A percentile compares a stretch with the other conserved stretches of the same genome.
These are phyloP conservation scores for Candida coleopterorum DNA, from an alignment of 805 yeast genomes.

Conservation along the genomic window DNA sequence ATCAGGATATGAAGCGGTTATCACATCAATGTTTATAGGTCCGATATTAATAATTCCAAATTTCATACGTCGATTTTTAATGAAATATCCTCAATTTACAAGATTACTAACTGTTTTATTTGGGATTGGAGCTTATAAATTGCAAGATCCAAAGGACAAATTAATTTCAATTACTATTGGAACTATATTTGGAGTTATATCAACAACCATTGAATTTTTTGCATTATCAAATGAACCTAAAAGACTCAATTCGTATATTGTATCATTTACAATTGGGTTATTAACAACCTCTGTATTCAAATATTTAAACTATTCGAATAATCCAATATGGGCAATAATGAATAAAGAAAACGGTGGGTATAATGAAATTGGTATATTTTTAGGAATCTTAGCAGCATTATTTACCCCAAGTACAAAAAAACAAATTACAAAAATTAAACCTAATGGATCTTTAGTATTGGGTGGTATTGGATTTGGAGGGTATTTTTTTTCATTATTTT, in stretches of 20 bases:
- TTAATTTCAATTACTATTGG: slow-evolving; percentile 65
- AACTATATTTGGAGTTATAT: slow-evolving; percentile 53
- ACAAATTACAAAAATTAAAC: slow-evolving; percentile 9
- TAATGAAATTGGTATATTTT: slow-evolving; percentile 61
- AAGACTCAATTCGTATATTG: slow-evolving; percentile 40
- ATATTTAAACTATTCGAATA: slow-evolving; percentile 73
- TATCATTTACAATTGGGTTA: slow-evolving; percentile 68
- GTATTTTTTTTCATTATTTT: slow-evolving; percentile 63
- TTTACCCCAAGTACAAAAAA: slow-evolving; percentile 42
- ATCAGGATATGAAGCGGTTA: slow-evolving; percentile 83
- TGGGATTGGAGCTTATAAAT: slow-evolving; percentile 73
- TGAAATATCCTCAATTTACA: slow-evolving; percentile 47
- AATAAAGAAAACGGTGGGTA: slow-evolving; percentile 80
- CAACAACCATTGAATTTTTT: slow-evolving; percentile 53
- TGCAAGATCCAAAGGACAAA: slow-evolving; percentile 65
- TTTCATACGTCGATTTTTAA: slow-evolving; percentile 30
- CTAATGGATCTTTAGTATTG: slow-evolving; percentile 43
- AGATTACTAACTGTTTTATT: slow-evolving; percentile 51
- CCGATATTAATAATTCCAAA: slow-evolving; percentile 53
- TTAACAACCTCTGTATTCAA: slow-evolving; percentile 70
- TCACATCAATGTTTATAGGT: slow-evolving; percentile 47
- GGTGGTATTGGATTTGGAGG: slow-evolving; percentile 75
- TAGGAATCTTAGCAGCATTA: slow-evolving; percentile 63
- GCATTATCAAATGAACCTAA: slow-evolving; percentile 24
- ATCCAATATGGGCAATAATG: slow-evolving; percentile 97